A percentile compares a stretch with the other conserved stretches of the same genome.
Conservation (phyloP, 2,329 filamentous ascomycete genomes). For the Didymosphaeria variabile region DNA sequence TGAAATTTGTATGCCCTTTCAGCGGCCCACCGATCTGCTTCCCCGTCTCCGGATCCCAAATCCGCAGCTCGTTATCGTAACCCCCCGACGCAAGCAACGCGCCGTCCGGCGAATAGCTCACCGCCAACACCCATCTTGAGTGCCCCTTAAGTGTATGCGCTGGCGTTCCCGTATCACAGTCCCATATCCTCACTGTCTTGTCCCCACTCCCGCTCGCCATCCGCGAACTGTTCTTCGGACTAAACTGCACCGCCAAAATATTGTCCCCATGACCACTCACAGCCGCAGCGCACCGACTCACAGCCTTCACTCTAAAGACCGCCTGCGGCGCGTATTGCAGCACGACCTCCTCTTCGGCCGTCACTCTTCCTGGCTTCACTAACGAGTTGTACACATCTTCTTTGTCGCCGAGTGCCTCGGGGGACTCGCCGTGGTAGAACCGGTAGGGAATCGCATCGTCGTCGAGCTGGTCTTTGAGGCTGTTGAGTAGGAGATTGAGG, state of each 20-base stretch:
- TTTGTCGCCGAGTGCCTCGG: slow-evolving; percentile 56
- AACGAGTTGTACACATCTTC: slow-evolving; percentile 55
- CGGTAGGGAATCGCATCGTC: slow-evolving; percentile 71
- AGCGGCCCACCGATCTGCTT: slow-evolving; percentile 75
- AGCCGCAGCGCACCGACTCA: slow-evolving; percentile 86
- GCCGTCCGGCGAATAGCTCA: slow-evolving; percentile 87
- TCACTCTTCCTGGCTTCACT: slow-evolving; percentile 53
- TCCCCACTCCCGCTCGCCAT: slow-evolving; percentile 92
- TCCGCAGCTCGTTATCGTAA: slow-evolving; percentile 89
- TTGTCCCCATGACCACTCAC: slow-evolving; percentile 93
- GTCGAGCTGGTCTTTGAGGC: slow-evolving; percentile 73
- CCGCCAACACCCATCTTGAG: slow-evolving; percentile 86
- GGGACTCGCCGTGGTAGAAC: slow-evolving; percentile 64
- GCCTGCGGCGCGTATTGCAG: slow-evolving; percentile 82
- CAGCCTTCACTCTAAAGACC: slow-evolving; percentile 90
- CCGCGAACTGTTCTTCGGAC: slow-evolving; percentile 76
- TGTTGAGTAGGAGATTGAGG: slow-evolving; percentile 85
- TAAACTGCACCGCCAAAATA: slow-evolving; percentile 87
- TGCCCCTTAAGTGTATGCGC: slow-evolving; percentile 87
- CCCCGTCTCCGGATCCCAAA: slow-evolving; percentile 89
- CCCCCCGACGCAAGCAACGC: slow-evolving; percentile 84
- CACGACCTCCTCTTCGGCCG: slow-evolving; percentile 68
- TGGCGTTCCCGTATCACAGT: slow-evolving; percentile 91
- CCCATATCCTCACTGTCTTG: slow-evolving; percentile 90
- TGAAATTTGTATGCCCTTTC: slow-evolving; percentile 89